Conservation (phyloP, 192 early-diverging fungal genomes). For the Backusella psychrophila region DNA sequence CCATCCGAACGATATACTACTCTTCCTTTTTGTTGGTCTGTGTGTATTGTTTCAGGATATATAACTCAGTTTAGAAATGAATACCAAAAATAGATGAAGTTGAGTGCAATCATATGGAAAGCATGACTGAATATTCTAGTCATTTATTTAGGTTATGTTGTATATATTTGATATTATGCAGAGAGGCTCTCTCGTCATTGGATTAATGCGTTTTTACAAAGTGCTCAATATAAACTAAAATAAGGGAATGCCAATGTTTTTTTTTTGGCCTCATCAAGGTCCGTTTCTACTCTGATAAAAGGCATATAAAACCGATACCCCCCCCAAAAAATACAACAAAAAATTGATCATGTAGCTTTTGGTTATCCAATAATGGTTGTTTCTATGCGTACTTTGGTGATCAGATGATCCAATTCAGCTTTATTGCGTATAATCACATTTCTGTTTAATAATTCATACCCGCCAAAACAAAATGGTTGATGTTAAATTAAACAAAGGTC, state of each 20-base stretch:
- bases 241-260: background rate
- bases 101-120: background rate
- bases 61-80: background rate
- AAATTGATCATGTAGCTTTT: background rate
- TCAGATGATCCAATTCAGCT: background rate
- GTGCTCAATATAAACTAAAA: background rate
- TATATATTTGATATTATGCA: background rate
- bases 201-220: background rate
- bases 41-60: background rate
- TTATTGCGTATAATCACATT: background rate
- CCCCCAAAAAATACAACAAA: background rate
- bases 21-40: background rate
- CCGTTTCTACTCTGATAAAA: background rate
- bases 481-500: background rate
- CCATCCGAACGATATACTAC: background rate
- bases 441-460: background rate
- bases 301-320: background rate
- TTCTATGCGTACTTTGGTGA: background rate
- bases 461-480: background rate
- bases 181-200: background rate
- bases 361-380: background rate
- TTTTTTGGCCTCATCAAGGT: background rate
- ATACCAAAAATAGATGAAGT: background rate
- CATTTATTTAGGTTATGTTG: background rate
- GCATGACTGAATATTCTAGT: background rate